Evolutionary conservation across 768 basidiomycete species (phyloP).

Genomic region (Austroboletus eburneus): DNA sequence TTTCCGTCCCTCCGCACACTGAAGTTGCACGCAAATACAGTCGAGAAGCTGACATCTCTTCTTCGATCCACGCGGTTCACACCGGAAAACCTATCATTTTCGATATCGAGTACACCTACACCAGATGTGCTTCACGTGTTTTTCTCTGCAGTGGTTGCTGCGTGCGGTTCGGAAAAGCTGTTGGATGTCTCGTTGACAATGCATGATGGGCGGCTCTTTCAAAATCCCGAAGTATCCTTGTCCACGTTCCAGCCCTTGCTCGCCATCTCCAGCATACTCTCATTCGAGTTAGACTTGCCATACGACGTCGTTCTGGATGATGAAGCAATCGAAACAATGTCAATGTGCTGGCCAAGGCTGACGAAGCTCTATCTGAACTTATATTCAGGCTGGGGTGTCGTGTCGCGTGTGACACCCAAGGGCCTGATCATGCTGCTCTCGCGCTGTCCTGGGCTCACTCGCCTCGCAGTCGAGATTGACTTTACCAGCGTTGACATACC

Average conservation of each 20-base stretch:
- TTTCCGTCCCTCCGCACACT: conserved; percentile 13
- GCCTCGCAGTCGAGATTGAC: conserved; percentile 22
- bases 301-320: conserved; percentile 22
- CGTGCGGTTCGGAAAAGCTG: conserved; percentile 9
- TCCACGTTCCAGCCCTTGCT: conserved; percentile 20
- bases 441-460: conserved; percentile 5
- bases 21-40: conserved; percentile 3
- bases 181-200: too few species aligned
- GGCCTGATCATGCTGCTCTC: conserved; percentile 21
- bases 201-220: not conserved
- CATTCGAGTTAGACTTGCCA: conserved; percentile 15
- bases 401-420: conserved; percentile 15
- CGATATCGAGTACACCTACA: conserved; percentile 8
- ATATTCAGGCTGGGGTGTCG: conserved; percentile 16
- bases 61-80: conserved; percentile 16
- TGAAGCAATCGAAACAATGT: conserved; percentile 11
- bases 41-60: conserved; percentile 19
- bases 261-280: conserved; percentile 4
- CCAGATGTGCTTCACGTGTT: conserved; percentile 20
- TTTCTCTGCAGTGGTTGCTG: conserved; percentile 15
- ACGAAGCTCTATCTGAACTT: conserved; percentile 14
- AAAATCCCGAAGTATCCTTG: conserved; percentile 8
- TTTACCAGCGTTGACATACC: conserved; percentile 15
- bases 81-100: conserved; percentile 14
- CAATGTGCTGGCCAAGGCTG: conserved; percentile 21